These are phyloP conservation scores for Solanum etuberosum DNA, from an alignment of 257 asterid genomes.

Conservation along the genomic window DNA sequence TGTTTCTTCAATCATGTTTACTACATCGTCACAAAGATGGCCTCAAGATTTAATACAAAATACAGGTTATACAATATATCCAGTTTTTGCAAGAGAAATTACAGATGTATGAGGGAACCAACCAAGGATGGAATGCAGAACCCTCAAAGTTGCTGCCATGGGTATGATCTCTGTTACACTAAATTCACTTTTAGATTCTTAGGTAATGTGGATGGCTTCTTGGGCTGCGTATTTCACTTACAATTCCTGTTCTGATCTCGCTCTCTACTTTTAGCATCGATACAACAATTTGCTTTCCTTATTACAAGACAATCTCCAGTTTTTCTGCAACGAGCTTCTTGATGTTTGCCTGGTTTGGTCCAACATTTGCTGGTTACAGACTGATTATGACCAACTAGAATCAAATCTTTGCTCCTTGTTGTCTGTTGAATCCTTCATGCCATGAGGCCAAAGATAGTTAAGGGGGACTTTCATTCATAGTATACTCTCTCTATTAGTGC, in stretches of 20 bases:
- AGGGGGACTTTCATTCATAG: neutral
- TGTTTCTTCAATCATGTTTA: neutral
- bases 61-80: slow-evolving; percentile 87
- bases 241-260: neutral
- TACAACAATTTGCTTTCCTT: neutral
- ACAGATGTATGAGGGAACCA: slow-evolving; percentile 47
- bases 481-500: neutral
- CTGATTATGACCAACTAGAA: neutral
- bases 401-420: neutral
- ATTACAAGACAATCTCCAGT: neutral
- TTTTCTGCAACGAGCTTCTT: neutral
- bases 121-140: slow-evolving; percentile 74
- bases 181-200: neutral
- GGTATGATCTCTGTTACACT: slow-evolving; percentile 29
- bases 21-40: neutral
- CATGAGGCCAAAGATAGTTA: neutral
- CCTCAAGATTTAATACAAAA: neutral
- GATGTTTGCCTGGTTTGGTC: neutral
- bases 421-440: neutral
- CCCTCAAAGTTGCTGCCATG: slow-evolving; percentile 49
- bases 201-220: neutral
- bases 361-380: neutral
- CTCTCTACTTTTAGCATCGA: neutral
- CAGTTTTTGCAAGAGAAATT: slow-evolving; percentile 64
- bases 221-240: neutral